Percentiles rank a stretch among this genome's conserved stretches.
Conservation (phyloP, 495 filamentous ascomycete genomes). For the Penicillium lagena region DNA sequence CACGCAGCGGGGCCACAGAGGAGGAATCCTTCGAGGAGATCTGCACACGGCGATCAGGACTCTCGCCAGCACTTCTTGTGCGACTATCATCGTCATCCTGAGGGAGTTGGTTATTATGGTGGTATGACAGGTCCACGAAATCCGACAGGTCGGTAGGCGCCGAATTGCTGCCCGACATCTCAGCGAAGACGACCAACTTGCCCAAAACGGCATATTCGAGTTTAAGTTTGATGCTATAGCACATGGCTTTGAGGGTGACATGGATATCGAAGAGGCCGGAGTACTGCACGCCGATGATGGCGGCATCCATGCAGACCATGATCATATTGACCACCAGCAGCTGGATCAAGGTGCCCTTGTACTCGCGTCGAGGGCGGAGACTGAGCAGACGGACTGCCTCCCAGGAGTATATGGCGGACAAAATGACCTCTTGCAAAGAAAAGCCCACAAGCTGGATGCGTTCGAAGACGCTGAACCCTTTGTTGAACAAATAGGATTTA, state of each 20-base stretch:
- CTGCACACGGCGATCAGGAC: not conserved
- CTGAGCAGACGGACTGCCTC: slow-evolving; percentile 37
- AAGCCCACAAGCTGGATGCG: slow-evolving; percentile 45
- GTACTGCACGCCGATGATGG: slow-evolving; percentile 38
- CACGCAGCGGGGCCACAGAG: not conserved
- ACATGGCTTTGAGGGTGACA: slow-evolving; percentile 42
- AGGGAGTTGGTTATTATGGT: slow-evolving; percentile 1
- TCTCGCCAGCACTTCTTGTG: slow-evolving; percentile 1
- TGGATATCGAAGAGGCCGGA: slow-evolving; percentile 39
- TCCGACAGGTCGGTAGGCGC: slow-evolving; percentile 19
- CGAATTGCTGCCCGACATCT: slow-evolving; percentile 13
- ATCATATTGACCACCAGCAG: slow-evolving; percentile 44
- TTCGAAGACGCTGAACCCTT: slow-evolving; percentile 39
- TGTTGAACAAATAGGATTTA: slow-evolving; percentile 11
- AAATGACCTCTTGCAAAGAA: slow-evolving; percentile 43
- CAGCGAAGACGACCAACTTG: slow-evolving; percentile 28
- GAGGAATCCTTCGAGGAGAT: slow-evolving; percentile 10
- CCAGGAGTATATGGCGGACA: slow-evolving; percentile 46
- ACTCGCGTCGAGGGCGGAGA: slow-evolving; percentile 20
- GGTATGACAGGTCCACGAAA: slow-evolving; percentile 22
- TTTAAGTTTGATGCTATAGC: slow-evolving; percentile 53
- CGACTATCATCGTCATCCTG: slow-evolving; percentile 11
- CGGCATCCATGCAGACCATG: slow-evolving; percentile 40
- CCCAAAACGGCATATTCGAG: slow-evolving; percentile 48
- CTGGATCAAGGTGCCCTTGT: slow-evolving; percentile 33